Percentiles rank a stretch among this genome's conserved stretches.
Evolutionary conservation across 352 stramenopile species (phyloP).

Genomic region (Globisporangium sylvaticum): DNA sequence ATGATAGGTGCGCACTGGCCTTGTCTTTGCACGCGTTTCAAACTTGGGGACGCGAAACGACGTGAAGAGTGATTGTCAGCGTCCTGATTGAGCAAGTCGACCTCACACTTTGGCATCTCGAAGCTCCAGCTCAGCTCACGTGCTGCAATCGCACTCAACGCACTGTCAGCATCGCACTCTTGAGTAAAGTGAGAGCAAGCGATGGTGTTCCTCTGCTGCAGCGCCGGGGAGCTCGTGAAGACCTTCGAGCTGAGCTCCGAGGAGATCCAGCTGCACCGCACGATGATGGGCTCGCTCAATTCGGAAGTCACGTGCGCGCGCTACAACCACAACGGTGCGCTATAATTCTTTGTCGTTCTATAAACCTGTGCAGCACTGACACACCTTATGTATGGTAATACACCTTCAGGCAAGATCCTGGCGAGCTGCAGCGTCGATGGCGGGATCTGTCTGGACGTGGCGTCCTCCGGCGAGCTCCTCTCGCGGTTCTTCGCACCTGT

Average conservation of each 20-base stretch:
- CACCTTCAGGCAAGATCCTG: slow-evolving; percentile 44
- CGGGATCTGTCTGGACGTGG: slow-evolving; percentile 53
- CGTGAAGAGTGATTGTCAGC: slow-evolving; percentile 9
- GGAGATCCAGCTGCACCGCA: slow-evolving; percentile 34
- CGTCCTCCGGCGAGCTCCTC: slow-evolving; percentile 48
- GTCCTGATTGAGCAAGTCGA: neutral
- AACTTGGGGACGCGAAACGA: slow-evolving; percentile 21
- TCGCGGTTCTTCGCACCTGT: slow-evolving; percentile 60
- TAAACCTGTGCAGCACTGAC: neutral
- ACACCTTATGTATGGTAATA: neutral
- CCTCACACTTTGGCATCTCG: neutral
- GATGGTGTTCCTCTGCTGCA: slow-evolving; percentile 55
- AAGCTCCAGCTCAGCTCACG: neutral
- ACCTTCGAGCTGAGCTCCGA: slow-evolving; percentile 60
- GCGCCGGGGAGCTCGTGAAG: slow-evolving; percentile 42
- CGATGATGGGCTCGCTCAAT: slow-evolving; percentile 47
- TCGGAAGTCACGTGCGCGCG: slow-evolving; percentile 54
- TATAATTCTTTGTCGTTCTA: neutral
- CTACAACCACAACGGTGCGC: slow-evolving; percentile 61
- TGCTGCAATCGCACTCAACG: neutral
- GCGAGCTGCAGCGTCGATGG: slow-evolving; percentile 59
- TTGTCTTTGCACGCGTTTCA: neutral
- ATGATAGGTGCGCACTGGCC: too few species aligned
- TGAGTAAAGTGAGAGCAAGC: too few species aligned
- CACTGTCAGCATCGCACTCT: too few species aligned